Evolutionary conservation across 257 asterid species (phyloP), one percentile per base, ranked within the genome.

Genomic region (Fraxinus excelsior): DNA sequence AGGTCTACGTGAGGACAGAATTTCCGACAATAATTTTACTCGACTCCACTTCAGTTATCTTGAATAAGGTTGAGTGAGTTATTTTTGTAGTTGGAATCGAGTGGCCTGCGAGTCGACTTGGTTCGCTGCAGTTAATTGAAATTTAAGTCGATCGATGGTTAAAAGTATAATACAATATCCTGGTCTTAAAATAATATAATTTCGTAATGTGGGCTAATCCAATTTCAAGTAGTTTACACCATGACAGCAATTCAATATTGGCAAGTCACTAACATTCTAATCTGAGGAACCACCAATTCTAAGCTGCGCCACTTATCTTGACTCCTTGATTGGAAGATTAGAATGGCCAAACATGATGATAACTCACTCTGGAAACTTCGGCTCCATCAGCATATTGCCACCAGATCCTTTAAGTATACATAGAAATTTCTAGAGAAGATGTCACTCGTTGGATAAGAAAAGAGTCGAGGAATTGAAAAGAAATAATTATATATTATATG

Each of bases 261-360:
- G 69, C 77, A 73, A 76, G 82, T 40, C 23, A 74, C 53, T 49
- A 28, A 76, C 34, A 18, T 71, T 75, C 3, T 7, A 76, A n/a
- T 1, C 2, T 13, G 32, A 19, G 25, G 18, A 37, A 25, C 31
- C 18, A 14, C 23, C 29, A 49, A 21, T 51, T 49, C 13, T 16
- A 25, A 2, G 29, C 38, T 64, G 64, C 6, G 70, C 73, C 77
- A 74, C 65, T 56, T 56, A 60, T 70, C 74, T 82, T 78, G 85
- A 82, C 80, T 3, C 13, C 56, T 62, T 28, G 5, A 51, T 78
- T 78, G 80, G 80, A 66, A 19, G 25, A 51, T 66, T 38, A 66
- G 75, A 70, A 66, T n/a, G 32, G 31, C 19, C 40, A 7, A 28
- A 6, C 76, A 34, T 37, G 28, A 69, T 69, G 73, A 37, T 12